Percentiles rank a stretch among this genome's conserved stretches.
phyloP scores from a whole-genome alignment of 1,284 basidiomycete species.

The Cutaneotrichosporon mucoides region DNA sequence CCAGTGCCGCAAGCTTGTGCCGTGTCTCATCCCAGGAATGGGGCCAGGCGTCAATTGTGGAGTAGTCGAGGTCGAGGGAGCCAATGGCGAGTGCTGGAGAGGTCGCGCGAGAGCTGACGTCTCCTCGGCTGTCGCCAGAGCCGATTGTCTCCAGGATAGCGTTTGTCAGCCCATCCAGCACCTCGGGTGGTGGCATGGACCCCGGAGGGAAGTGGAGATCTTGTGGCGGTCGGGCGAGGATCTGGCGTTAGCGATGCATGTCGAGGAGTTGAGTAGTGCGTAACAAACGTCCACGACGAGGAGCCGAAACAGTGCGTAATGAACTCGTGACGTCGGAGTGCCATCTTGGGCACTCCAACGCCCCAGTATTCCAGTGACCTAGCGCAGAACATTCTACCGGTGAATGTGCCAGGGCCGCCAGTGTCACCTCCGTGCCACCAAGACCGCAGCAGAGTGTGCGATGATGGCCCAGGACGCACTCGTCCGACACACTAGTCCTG shows the following conservation, averaged over 20 bases:
- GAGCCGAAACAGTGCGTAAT: not conserved
- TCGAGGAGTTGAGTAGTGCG: not conserved
- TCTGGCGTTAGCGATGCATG: conserved; percentile 6
- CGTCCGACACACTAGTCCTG: too few species aligned
- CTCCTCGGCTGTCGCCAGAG: not conserved
- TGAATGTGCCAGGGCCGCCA: too few species aligned
- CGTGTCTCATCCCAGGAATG: conserved; percentile 41
- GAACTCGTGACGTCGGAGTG: too few species aligned
- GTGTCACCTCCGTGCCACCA: too few species aligned
- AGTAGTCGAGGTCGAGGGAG: not conserved
- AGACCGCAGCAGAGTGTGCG: too few species aligned
- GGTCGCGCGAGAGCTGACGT: not conserved
- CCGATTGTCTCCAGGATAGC: conserved; percentile 22
- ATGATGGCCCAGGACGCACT: too few species aligned
- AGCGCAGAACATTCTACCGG: too few species aligned
- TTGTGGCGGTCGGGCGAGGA: conserved; percentile 36
- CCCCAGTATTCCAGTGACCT: too few species aligned
- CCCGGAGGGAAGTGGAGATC: conserved; percentile 39
- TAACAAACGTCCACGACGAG: not conserved
- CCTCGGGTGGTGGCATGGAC: conserved; percentile 37
- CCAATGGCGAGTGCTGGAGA: not conserved
- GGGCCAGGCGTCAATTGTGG: conserved; percentile 23
- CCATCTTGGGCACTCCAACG: too few species aligned
- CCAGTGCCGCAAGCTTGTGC: conserved; percentile 37
- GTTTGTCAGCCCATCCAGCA: conserved; percentile 44